Base-by-base conservation (phyloP, 2,329 filamentous ascomycete species). In the Phoma sp. region DNA sequence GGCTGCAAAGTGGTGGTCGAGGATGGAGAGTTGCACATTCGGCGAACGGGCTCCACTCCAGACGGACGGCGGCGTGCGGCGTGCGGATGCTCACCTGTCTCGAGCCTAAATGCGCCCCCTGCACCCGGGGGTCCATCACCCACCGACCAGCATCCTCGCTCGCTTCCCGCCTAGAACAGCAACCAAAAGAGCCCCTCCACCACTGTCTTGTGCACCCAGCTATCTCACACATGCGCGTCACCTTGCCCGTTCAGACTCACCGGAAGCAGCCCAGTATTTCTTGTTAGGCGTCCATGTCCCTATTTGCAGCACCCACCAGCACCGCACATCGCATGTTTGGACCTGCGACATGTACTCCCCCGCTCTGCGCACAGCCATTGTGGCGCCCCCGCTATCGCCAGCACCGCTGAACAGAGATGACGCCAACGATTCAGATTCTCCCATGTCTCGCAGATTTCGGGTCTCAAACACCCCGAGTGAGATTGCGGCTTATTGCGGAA, bases 11-110 rank as follows among this genome's bases (percentile, higher is more conserved):
- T 30, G 17, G 43, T 47, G 55, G 48, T 49, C 47, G 54, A 33
- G 33, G 38, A 51, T 25, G 49, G 49, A 11, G 32, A 38, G 33
- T 23, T 38, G 47, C 38, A 42, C 47, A 34, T 21, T 42, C 38
- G 47, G 47, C 47, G 47, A 37, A 21, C 47, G 23, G 46, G 57
- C 62, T 65, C 62, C 62, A 65, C 61, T 45, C 50, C 21, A 58
- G 39, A 30, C 25, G 60, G 54, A 25, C 40, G n/a, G n/a, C n/a
- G n/a, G n/a, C n/a, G n/a, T n/a, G n/a, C n/a, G n/a, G n/a, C n/a
- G n/a, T 34, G 52, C 47, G 34, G 52, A 46, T 47, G 48, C 43
- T 45, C 46, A 37, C 53, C 50, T 46, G 42, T 46, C 42, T 46
- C 56, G 50, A 51, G 56, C 59, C 60, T 14, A 36, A 7, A 29